Evolutionary conservation across 768 basidiomycete genomes (phyloP).

Genomic region (Lentinula raphanica): DNA sequence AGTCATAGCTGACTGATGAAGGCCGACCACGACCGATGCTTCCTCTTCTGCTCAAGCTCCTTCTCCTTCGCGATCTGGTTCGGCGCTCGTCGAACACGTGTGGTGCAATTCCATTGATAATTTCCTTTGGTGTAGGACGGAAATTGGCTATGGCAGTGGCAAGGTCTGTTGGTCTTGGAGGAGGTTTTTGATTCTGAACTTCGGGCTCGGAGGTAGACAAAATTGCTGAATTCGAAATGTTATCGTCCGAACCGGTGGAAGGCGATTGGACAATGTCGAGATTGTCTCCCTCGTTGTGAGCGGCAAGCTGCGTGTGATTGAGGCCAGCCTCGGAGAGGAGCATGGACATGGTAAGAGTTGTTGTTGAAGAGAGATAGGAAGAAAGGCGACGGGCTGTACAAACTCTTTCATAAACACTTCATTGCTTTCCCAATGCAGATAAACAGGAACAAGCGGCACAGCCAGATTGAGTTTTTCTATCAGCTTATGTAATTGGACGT

Average conservation of each 20-base stretch:
- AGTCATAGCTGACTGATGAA: neutral
- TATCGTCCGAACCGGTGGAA: too few species aligned
- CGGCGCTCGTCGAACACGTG: constrained; percentile 38
- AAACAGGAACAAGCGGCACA: neutral
- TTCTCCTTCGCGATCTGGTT: constrained; percentile 13
- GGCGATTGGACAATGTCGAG: neutral
- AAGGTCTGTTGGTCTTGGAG: neutral
- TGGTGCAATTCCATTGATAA: constrained; percentile 41
- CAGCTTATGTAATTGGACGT: neutral
- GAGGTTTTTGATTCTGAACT: neutral
- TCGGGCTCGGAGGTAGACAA: neutral
- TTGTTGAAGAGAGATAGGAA: neutral
- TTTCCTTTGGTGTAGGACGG: constrained; percentile 35
- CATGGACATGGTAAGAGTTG: neutral
- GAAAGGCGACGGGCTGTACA: neutral
- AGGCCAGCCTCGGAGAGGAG: neutral
- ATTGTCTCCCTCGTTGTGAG: neutral
- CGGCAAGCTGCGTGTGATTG: neutral
- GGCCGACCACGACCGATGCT: neutral
- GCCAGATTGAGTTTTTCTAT: neutral
- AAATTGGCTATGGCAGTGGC: constrained; percentile 34
- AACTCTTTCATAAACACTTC: neutral
- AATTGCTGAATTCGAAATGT: neutral
- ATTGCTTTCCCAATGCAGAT: neutral
- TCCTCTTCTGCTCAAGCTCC: neutral